Evolutionary conservation across 78 protist species (phyloP).

Genomic region (Thecamonas trahens): DNA sequence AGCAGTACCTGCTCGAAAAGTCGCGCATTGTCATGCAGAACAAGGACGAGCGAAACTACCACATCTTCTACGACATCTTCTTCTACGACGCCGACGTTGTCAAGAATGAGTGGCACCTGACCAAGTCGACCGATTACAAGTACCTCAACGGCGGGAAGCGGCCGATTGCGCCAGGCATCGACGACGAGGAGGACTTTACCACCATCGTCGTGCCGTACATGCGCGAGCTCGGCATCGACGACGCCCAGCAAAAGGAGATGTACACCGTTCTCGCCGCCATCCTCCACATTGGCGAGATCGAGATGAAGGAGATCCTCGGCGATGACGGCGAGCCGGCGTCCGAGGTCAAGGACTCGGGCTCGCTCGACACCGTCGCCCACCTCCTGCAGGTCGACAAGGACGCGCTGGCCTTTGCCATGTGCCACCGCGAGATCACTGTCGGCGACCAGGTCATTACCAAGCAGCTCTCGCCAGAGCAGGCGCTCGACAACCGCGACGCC

Average conservation of each 20-base stretch:
- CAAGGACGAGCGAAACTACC: constrained; percentile 74
- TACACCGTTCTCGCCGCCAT: constrained; percentile 48
- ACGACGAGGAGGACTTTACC: constrained; percentile 12
- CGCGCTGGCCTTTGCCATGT: background rate
- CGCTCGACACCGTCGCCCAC: background rate
- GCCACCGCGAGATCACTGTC: constrained; percentile 15
- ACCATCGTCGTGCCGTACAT: constrained; percentile 2
- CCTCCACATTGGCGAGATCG: constrained; percentile 74
- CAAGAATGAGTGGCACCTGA: background rate
- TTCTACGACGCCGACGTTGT: background rate
- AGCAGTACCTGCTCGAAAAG: constrained; percentile 71
- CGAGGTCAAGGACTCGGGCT: constrained; percentile 35
- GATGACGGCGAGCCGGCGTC: constrained; percentile 24
- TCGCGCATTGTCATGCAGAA: constrained; percentile 69
- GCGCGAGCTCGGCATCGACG: constrained; percentile 41
- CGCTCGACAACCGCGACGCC: constrained; percentile 38
- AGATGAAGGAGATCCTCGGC: constrained; percentile 39
- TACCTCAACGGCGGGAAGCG: constrained; percentile 13
- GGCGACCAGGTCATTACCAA: constrained; percentile 58
- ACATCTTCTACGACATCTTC: constrained; percentile 40
- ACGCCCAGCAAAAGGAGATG: constrained; percentile 31
- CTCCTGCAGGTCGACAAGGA: background rate
- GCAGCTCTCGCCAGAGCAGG: constrained; percentile 3
- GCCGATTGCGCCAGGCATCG: background rate
- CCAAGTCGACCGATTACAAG: background rate